Percentiles rank a stretch among this genome's conserved stretches.
Evolutionary conservation across 2,329 filamentous ascomycete species (phyloP).

Genomic region (Neoarthrinium moseri): DNA sequence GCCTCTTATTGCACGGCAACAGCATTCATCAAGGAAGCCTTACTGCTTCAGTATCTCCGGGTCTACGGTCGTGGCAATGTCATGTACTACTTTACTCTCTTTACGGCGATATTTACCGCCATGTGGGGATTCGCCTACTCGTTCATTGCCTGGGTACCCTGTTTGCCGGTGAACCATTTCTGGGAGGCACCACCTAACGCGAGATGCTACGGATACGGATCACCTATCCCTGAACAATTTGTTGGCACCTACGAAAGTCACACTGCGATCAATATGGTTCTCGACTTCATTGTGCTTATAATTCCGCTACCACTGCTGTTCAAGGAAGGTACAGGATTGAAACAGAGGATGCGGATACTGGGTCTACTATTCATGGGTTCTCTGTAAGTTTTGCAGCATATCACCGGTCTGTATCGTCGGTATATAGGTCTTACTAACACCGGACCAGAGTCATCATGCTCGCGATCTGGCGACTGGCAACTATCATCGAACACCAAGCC

Average conservation of each 20-base stretch:
- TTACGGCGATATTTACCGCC: slow-evolving; percentile 24
- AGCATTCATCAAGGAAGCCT: slow-evolving; percentile 22
- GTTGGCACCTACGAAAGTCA: slow-evolving; percentile 30
- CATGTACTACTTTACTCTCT: slow-evolving; percentile 16
- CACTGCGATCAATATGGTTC: slow-evolving; percentile 28
- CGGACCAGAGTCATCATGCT: slow-evolving; percentile 23
- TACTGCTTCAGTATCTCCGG: slow-evolving; percentile 24
- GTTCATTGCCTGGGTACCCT: slow-evolving; percentile 29
- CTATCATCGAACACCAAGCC: slow-evolving; percentile 26
- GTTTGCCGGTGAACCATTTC: slow-evolving; percentile 19
- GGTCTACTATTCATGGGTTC: slow-evolving; percentile 8
- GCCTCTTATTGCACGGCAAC: slow-evolving; percentile 20
- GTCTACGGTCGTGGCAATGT: slow-evolving; percentile 17
- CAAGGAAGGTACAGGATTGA: not conserved
- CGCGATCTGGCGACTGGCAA: slow-evolving; percentile 29
- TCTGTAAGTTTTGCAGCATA: slow-evolving; percentile 1
- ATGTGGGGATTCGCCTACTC: slow-evolving; percentile 28
- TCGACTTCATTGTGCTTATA: slow-evolving; percentile 21
- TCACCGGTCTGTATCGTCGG: not conserved
- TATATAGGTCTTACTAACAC: not conserved
- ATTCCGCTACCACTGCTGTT: slow-evolving; percentile 6
- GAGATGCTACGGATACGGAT: slow-evolving; percentile 29
- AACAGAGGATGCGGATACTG: slow-evolving; percentile 3
- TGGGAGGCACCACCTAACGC: slow-evolving; percentile 14
- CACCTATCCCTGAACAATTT: slow-evolving; percentile 21